Percentiles rank a stretch among this genome's conserved stretches.
Evolutionary conservation across 129 eudicot genomes (phyloP).

Genomic region (Heracleum sosnowskyi): DNA sequence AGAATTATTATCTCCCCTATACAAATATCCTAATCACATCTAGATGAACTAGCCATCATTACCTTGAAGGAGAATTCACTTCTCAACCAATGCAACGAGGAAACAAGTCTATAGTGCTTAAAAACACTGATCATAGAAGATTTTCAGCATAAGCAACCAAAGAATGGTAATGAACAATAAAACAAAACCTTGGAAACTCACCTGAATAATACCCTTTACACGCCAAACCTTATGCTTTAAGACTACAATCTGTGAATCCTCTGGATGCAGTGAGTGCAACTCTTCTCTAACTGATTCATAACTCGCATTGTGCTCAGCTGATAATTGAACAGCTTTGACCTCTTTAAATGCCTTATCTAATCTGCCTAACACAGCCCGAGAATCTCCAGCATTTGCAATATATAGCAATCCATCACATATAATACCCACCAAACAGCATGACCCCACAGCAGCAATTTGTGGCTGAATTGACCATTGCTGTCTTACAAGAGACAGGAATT

Average conservation of each 20-base stretch:
- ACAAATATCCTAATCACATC: neutral
- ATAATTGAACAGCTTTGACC: conserved; percentile 63
- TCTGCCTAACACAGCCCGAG: conserved; percentile 86
- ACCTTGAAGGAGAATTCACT: neutral
- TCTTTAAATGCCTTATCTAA: conserved; percentile 39
- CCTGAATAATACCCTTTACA: conserved; percentile 96
- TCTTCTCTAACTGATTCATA: conserved; percentile 62
- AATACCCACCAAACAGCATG: conserved; percentile 85
- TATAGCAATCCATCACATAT: conserved; percentile 60
- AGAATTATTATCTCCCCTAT: neutral
- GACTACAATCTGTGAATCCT: conserved; percentile 74
- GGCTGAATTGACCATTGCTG: conserved; percentile 61
- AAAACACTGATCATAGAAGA: conserved; percentile 1
- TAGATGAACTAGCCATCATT: conserved; percentile 1
- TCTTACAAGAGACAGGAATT: conserved; percentile 58
- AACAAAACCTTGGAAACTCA: conserved; percentile 14
- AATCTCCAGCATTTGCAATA: conserved; percentile 91
- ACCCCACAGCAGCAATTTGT: conserved; percentile 82
- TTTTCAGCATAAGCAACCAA: neutral
- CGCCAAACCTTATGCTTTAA: conserved; percentile 93
- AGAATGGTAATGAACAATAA: neutral
- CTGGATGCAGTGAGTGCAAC: conserved; percentile 56
- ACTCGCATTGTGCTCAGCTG: conserved; percentile 79
- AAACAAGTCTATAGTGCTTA: neutral
- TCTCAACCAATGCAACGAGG: neutral